Conservation (phyloP, 139 green algal genomes). For the Tetradesmus lagerheimii region DNA sequence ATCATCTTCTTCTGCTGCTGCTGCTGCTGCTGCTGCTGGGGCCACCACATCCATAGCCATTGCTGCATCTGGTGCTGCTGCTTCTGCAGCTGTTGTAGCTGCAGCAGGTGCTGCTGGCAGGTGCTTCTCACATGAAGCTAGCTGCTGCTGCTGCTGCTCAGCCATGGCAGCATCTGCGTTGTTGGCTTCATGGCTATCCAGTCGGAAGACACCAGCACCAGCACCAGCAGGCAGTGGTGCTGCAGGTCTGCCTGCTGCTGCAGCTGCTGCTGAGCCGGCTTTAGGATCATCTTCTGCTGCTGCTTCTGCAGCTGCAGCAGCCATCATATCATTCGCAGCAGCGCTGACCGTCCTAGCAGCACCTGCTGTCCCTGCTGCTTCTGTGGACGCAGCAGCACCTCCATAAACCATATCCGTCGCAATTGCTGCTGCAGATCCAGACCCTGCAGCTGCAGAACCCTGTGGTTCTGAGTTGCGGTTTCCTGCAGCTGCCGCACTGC, state of each 20-base stretch:
- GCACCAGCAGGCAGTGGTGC: not conserved
- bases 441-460: not conserved
- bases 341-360: not conserved
- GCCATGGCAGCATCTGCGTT: conserved; percentile 2
- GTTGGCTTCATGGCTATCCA: conserved; percentile 3
- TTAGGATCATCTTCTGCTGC: not conserved
- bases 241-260: not conserved
- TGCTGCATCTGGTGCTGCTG: not conserved
- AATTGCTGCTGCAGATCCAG: not conserved
- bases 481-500: not conserved
- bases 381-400: not conserved
- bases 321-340: not conserved
- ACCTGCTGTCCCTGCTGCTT: not conserved
- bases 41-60: not conserved
- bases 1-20: not conserved
- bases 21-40: not conserved
- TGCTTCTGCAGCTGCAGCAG: not conserved
- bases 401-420: not conserved
- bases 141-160: not conserved
- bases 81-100: not conserved
- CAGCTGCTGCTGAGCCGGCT: not conserved
- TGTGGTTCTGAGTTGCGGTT: too few species aligned
- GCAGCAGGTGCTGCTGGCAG: not conserved
- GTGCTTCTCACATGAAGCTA: not conserved
- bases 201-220: not conserved